Evolutionary conservation across 2,329 filamentous ascomycete species (phyloP).

Genomic region (Herpotrichia juniperi): DNA sequence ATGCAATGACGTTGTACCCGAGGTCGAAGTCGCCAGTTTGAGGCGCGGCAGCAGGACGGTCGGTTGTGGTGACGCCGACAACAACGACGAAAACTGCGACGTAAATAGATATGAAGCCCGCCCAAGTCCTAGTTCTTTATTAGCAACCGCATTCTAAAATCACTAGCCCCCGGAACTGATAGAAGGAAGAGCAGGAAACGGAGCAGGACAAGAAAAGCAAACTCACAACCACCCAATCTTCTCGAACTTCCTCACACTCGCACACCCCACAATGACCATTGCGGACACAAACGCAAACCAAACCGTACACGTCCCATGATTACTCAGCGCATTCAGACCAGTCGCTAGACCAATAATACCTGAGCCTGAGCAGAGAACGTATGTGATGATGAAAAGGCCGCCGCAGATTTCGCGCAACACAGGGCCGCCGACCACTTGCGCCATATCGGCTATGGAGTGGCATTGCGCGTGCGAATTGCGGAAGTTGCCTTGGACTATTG

Average conservation of each 20-base stretch:
- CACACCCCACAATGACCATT: constrained; percentile 54
- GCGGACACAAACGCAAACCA: constrained; percentile 63
- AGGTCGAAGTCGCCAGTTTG: constrained; percentile 63
- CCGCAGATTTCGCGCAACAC: constrained; percentile 60
- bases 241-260: constrained; percentile 63
- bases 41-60: constrained; percentile 65
- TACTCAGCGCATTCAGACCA: constrained; percentile 64
- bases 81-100: constrained; percentile 63
- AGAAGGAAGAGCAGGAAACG: not conserved
- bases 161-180: not conserved
- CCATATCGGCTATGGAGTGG: constrained; percentile 63
- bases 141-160: not conserved
- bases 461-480: constrained; percentile 56
- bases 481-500: constrained; percentile 57
- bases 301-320: constrained; percentile 64
- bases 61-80: constrained; percentile 61
- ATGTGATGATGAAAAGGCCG: constrained; percentile 61
- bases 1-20: constrained; percentile 61
- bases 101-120: constrained; percentile 63
- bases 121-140: constrained; percentile 52
- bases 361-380: constrained; percentile 61
- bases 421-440: constrained; percentile 58
- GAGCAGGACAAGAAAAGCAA: not conserved
- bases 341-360: constrained; percentile 65
- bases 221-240: constrained; percentile 62